Conservation (phyloP, 805 yeast species). For the Wickerhamiella vanderwaltii region DNA sequence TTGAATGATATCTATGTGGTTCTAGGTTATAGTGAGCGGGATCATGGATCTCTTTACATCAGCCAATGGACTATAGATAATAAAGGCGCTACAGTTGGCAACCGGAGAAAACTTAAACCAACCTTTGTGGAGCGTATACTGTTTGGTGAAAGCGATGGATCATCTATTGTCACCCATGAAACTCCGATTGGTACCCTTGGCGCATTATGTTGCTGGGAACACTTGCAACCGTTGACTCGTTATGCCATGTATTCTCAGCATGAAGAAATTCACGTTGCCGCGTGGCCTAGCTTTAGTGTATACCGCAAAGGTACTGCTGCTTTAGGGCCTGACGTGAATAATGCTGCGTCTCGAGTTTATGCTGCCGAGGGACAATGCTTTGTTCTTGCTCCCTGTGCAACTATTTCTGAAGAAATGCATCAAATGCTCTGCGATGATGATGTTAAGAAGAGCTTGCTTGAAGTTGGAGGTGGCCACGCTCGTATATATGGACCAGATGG, state of each 20-base stretch:
- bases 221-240: slow-evolving; percentile 1
- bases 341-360: slow-evolving; percentile 6
- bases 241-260: slow-evolving; percentile 7
- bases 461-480: slow-evolving; percentile 12
- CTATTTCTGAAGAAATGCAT: not conserved
- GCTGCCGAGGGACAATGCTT: slow-evolving; percentile 13
- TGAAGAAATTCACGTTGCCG: slow-evolving; percentile 2
- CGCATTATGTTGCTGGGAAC: slow-evolving; percentile 9
- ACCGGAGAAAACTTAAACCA: slow-evolving; percentile 8
- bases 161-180: slow-evolving; percentile 1
- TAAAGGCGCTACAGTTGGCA: not conserved
- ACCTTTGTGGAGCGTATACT: slow-evolving; percentile 9
- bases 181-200: slow-evolving; percentile 3
- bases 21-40: slow-evolving; percentile 16
- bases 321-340: slow-evolving; percentile 5
- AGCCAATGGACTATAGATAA: slow-evolving; percentile 12
- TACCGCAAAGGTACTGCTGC: not conserved
- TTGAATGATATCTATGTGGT: slow-evolving; percentile 3
- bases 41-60: slow-evolving; percentile 18
- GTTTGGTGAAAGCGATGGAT: slow-evolving; percentile 11
- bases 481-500: slow-evolving; percentile 15
- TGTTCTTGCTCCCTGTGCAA: slow-evolving; percentile 9
- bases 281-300: not conserved
- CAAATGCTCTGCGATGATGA: not conserved
- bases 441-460: slow-evolving; percentile 4